These are phyloP conservation scores for Wickerhamiella pararugosa DNA, from an alignment of 1,139 yeast species.

Conservation along the genomic window DNA sequence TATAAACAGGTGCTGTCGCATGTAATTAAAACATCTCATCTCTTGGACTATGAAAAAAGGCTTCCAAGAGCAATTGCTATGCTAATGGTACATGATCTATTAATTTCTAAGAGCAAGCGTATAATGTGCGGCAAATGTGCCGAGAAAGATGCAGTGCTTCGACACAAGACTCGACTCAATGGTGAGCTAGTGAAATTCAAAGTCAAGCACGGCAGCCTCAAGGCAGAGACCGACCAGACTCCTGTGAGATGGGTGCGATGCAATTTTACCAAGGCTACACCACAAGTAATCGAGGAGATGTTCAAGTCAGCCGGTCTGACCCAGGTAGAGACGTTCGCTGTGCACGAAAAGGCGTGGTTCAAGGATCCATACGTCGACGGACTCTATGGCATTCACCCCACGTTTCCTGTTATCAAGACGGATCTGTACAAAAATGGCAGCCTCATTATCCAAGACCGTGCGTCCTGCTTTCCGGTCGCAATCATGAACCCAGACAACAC, in stretches of 20 bases:
- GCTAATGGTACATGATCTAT: constrained; percentile 64
- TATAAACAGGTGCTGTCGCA: constrained; percentile 47
- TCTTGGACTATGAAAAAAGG: constrained; percentile 36
- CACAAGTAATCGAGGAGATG: constrained; percentile 6
- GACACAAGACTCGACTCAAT: constrained; percentile 62
- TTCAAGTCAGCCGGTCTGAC: constrained; percentile 27
- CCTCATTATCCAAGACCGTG: constrained; percentile 85
- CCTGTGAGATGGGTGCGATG: constrained; percentile 85
- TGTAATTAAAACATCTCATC: constrained; percentile 50
- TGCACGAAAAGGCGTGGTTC: constrained; percentile 35
- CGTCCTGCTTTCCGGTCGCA: constrained; percentile 91
- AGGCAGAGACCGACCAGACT: constrained; percentile 23
- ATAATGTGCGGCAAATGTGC: constrained; percentile 85
- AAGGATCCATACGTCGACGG: constrained; percentile 58
- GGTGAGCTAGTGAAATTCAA: constrained; percentile 74
- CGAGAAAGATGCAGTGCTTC: constrained; percentile 63
- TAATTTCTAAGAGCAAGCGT: constrained; percentile 62
- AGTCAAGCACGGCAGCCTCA: constrained; percentile 45
- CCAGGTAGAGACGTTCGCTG: constrained; percentile 32
- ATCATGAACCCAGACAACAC: constrained; percentile 47
- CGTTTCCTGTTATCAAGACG: constrained; percentile 34
- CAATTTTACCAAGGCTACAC: constrained; percentile 40
- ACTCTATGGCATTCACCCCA: constrained; percentile 71
- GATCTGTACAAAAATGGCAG: constrained; percentile 59
- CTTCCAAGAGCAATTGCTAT: constrained; percentile 36